phyloP scores from a whole-genome alignment of 495 filamentous ascomycete species.

The Echria macrotheca region DNA sequence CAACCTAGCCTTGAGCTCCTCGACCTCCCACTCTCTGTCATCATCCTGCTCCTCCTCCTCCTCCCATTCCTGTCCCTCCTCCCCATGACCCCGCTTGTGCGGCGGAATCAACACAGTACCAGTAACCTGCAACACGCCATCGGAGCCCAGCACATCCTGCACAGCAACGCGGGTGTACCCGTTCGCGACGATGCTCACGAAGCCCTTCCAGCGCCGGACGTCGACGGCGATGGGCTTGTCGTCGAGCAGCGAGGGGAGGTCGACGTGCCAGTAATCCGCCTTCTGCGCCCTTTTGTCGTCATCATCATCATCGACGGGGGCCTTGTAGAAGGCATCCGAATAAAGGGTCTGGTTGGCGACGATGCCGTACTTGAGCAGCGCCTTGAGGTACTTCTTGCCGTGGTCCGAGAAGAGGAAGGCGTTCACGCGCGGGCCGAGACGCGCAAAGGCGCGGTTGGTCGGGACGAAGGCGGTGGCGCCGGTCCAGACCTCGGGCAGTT shows the following conservation, averaged over 20 bases:
- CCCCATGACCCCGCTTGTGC: slow-evolving; percentile 25
- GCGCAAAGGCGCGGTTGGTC: slow-evolving; percentile 66
- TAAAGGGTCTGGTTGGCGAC: slow-evolving; percentile 72
- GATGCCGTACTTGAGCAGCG: slow-evolving; percentile 72
- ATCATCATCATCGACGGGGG: slow-evolving; percentile 10
- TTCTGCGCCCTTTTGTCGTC: slow-evolving; percentile 11
- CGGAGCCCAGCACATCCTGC: slow-evolving; percentile 60
- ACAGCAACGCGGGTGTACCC: slow-evolving; percentile 54
- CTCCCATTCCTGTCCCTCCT: neutral
- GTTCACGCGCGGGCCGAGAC: slow-evolving; percentile 62
- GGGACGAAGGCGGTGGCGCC: slow-evolving; percentile 69
- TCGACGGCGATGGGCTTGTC: slow-evolving; percentile 59
- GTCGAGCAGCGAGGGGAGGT: slow-evolving; percentile 61
- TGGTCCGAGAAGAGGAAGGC: slow-evolving; percentile 71
- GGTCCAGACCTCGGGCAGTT: slow-evolving; percentile 18
- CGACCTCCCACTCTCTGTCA: slow-evolving; percentile 16
- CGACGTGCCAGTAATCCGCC: slow-evolving; percentile 45
- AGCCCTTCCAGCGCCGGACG: slow-evolving; percentile 55
- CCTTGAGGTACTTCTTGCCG: slow-evolving; percentile 65
- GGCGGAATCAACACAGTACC: slow-evolving; percentile 70
- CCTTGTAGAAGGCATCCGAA: slow-evolving; percentile 67
- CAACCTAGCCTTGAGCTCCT: slow-evolving; percentile 24
- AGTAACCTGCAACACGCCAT: slow-evolving; percentile 76
- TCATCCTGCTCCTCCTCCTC: slow-evolving; percentile 17
- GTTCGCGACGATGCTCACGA: slow-evolving; percentile 65